Evolutionary conservation across 2,329 filamentous ascomycete genomes (phyloP).

Genomic region (Raffaelea arxii): DNA sequence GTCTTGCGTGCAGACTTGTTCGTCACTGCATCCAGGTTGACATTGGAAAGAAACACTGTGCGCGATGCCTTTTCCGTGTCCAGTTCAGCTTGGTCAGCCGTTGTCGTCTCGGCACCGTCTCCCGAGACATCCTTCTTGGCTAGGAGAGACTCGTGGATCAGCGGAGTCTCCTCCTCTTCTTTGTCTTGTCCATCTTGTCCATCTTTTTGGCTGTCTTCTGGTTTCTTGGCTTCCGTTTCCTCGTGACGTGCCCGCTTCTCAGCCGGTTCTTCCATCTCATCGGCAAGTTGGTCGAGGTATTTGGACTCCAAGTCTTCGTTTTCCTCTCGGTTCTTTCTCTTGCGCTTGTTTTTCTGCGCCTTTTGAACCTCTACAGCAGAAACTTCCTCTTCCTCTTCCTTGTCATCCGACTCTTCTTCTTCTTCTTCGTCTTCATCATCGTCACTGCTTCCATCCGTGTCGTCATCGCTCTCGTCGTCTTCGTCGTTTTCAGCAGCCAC

Average conservation of each 20-base stretch:
- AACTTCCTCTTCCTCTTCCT: slow-evolving; percentile 26
- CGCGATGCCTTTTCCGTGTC: slow-evolving; percentile 76
- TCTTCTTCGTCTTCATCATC: slow-evolving; percentile 17
- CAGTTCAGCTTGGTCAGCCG: slow-evolving; percentile 11
- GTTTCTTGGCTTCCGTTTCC: slow-evolving; percentile 32
- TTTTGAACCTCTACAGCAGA: slow-evolving; percentile 32
- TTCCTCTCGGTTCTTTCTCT: slow-evolving; percentile 48
- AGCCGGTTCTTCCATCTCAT: slow-evolving; percentile 28
- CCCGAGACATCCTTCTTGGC: no score
- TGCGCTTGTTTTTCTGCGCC: slow-evolving; percentile 48
- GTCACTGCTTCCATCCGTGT: slow-evolving; percentile 18
- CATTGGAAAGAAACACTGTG: slow-evolving; percentile 89
- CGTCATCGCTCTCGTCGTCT: slow-evolving; percentile 5
- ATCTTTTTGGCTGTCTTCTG: slow-evolving; percentile 23
- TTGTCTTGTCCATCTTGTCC: slow-evolving; percentile 19
- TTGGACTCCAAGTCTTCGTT: slow-evolving; percentile 61
- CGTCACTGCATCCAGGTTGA: slow-evolving; percentile 72
- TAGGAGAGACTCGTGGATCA: slow-evolving; percentile 47
- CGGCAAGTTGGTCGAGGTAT: slow-evolving; percentile 57
- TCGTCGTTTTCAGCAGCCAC: neutral
- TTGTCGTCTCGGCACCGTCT: neutral
- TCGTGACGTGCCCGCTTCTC: slow-evolving; percentile 43
- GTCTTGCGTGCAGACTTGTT: slow-evolving; percentile 73
- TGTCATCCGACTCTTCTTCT: slow-evolving; percentile 23
- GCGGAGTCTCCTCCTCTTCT: slow-evolving; percentile 29